These are phyloP conservation scores for Diospyros lotus DNA, from an alignment of 148 eudicot genomes.

Conservation along the genomic window DNA sequence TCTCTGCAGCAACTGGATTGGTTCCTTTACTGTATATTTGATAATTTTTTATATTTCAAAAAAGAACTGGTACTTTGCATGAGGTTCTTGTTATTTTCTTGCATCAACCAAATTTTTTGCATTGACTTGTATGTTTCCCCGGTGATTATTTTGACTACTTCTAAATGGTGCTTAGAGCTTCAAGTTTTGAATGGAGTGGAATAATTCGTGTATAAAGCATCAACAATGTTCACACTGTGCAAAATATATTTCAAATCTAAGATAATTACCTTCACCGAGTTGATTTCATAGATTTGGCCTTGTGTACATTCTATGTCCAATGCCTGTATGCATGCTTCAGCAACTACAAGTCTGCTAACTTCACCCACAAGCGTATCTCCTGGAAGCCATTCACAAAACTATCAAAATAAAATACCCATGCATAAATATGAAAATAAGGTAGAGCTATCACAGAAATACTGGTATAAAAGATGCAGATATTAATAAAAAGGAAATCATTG, in stretches of 20 bases:
- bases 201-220: too few species aligned
- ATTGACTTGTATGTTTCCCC: too few species aligned
- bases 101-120: too few species aligned
- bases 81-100: too few species aligned
- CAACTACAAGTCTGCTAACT: constrained; percentile 92
- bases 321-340: constrained; percentile 98
- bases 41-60: too few species aligned
- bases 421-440: not conserved
- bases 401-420: not conserved
- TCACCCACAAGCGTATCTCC: constrained; percentile 98
- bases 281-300: constrained; percentile 81
- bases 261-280: constrained; percentile 65
- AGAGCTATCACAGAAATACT: not conserved
- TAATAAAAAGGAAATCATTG: not conserved
- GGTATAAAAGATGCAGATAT: not conserved
- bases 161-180: too few species aligned
- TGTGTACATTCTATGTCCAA: constrained; percentile 79
- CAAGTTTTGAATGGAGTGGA: too few species aligned
- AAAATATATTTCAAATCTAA: constrained; percentile 7
- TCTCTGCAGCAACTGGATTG: too few species aligned
- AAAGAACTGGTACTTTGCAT: too few species aligned
- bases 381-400: constrained; percentile 20
- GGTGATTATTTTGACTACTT: too few species aligned
- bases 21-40: too few species aligned
- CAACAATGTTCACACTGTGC: not conserved